phyloP scores from a whole-genome alignment of 495 filamentous ascomycete species.

The Lepidopterella palustris region DNA sequence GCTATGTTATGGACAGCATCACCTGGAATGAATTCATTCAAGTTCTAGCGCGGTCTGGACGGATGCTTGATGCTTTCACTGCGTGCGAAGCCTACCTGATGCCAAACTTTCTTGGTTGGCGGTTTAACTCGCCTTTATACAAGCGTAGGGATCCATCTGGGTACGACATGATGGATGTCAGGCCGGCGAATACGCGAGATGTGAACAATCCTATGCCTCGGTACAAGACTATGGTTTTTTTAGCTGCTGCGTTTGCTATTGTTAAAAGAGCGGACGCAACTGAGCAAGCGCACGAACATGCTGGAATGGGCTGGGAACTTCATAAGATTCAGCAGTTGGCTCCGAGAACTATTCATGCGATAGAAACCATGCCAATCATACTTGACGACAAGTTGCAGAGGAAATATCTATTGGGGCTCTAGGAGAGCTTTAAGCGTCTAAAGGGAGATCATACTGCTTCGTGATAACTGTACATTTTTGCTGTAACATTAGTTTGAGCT shows the following conservation, averaged over 20 bases:
- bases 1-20: slow-evolving; percentile 59
- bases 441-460: no score
- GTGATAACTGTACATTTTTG: no score
- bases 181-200: slow-evolving; percentile 9
- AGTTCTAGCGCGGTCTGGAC: slow-evolving; percentile 36
- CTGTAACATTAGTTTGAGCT: no score
- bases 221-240: slow-evolving; percentile 49
- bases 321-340: slow-evolving; percentile 30
- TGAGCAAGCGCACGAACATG: slow-evolving; percentile 28
- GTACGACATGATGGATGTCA: slow-evolving; percentile 36
- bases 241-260: slow-evolving; percentile 45
- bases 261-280: slow-evolving; percentile 37
- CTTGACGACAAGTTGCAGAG: slow-evolving; percentile 38
- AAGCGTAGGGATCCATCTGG: slow-evolving; percentile 7
- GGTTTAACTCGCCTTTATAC: slow-evolving; percentile 3
- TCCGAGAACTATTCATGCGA: slow-evolving; percentile 46
- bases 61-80: slow-evolving; percentile 49
- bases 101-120: slow-evolving; percentile 69
- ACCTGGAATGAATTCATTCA: slow-evolving; percentile 59
- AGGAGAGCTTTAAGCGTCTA: no score
- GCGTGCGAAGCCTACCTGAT: slow-evolving; percentile 69
- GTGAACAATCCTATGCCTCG: slow-evolving; percentile 33
- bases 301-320: slow-evolving; percentile 11
- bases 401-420: slow-evolving; percentile 12
- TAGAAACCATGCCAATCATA: slow-evolving; percentile 48